phyloP scores from a whole-genome alignment of 495 filamentous ascomycete species.

The Hyaloscypha variabilis region DNA sequence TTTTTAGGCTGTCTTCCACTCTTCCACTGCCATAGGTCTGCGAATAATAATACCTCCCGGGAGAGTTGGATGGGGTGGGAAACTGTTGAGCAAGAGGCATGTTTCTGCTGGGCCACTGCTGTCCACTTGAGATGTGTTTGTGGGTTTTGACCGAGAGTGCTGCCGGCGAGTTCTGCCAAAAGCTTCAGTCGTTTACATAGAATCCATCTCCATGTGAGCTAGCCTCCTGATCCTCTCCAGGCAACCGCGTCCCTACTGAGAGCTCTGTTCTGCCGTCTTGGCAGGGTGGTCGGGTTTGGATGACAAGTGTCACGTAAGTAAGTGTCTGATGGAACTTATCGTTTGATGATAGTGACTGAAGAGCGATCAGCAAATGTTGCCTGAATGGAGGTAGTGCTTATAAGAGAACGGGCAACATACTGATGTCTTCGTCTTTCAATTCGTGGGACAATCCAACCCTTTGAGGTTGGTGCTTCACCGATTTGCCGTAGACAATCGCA shows the following conservation, averaged over 20 bases:
- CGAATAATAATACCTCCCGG: not conserved
- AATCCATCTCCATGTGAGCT: not conserved
- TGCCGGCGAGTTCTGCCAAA: conserved; percentile 21
- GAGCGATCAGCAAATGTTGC: conserved; percentile 37
- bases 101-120: conserved; percentile 1
- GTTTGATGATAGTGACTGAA: conserved; percentile 92
- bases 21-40: not conserved
- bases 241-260: not conserved
- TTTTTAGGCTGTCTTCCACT: conserved; percentile 5
- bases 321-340: conserved; percentile 48
- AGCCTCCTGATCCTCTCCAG: not conserved
- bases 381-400: not conserved
- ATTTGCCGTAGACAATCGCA: conserved; percentile 95
- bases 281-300: not conserved
- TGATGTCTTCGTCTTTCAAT: conserved; percentile 95
- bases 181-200: conserved; percentile 15
- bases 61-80: not conserved
- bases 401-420: conserved; percentile 55
- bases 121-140: not conserved
- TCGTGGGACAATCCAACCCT: conserved; percentile 90
- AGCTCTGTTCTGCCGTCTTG: conserved; percentile 1
- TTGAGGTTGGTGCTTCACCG: conserved; percentile 98
- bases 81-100: not conserved
- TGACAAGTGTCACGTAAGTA: not conserved
- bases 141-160: conserved; percentile 13